Base-by-base conservation (phyloP, 352 stramenopile genomes). In the Globisporangium radiosum region DNA sequence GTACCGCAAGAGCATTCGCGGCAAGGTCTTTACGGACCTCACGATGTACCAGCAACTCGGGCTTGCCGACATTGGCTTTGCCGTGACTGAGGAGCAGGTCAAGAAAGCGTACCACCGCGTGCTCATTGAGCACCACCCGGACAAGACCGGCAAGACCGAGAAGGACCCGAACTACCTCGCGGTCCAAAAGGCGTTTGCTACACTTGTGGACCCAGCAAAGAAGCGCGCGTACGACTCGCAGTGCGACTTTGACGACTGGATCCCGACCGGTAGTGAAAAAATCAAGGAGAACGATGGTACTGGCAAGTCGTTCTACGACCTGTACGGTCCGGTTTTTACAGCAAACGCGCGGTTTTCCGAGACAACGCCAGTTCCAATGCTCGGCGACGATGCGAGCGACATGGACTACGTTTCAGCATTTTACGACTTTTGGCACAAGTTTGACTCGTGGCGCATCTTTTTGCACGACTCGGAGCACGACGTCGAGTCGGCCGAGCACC, bases 341-440 rank as follows among this genome's bases (percentile, higher is more conserved):
- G 79, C 76, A 47, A 90, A 94, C 64, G 86, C 84, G 13, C 75
- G 78, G 11, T 94, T 92, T 65, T 96, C 85, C 47, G 86, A 83
- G 63, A 87, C 81, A 14, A 88, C 85, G 62, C 79, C 89, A 0
- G 86, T 92, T 47, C 85, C 88, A 4, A 40, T 42, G 48, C 72
- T 96, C 19, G 87, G 88, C 47, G 73, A 73, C 36, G 76, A 95
- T 61, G 59, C 69, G 43, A 65, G 63, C 36, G 57, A 81, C 15
- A 78, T 96, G 19, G 84, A 90, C 43, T 66, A 72, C 15, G 84
- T 93, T 2, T 87, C 87, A 57, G 63, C 70, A 5, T 90, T 95
- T 65, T 96, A 95, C 73, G 85, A 96, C 71, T 96, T 96, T 70
- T 96, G 87, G 80, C 73, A 82, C 78, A 93, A 92, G 65, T 90